phyloP scores from a whole-genome alignment of 768 basidiomycete species.

The Collybia mongolica region DNA sequence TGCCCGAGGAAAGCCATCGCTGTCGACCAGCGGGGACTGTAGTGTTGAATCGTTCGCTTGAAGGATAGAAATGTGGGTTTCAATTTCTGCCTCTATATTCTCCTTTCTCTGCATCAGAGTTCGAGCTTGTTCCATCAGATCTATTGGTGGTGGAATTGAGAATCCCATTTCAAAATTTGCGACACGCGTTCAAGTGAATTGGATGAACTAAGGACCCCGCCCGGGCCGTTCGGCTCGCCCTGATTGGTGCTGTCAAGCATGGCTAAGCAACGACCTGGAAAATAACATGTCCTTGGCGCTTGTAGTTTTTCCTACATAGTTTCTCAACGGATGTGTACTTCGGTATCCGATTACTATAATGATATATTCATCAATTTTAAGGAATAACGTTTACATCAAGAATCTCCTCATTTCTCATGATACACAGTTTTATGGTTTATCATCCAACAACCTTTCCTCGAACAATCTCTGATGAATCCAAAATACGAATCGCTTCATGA shows the following conservation, averaged over 20 bases:
- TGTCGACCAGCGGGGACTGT: conserved; percentile 75
- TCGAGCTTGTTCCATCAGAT: conserved; percentile 56
- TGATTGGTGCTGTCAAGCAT: no score
- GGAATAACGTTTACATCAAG: no score
- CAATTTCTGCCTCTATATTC: conserved; percentile 70
- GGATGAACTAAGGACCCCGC: neutral
- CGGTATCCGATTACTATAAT: neutral
- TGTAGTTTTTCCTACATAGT: no score
- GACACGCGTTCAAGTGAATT: neutral
- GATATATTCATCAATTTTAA: neutral
- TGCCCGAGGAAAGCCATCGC: conserved; percentile 85
- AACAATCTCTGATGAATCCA: conserved; percentile 47
- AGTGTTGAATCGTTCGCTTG: conserved; percentile 62
- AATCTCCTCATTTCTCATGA: no score
- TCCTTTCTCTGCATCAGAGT: conserved; percentile 69
- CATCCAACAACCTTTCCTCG: conserved; percentile 55
- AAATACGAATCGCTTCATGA: conserved; percentile 55
- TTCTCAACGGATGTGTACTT: neutral
- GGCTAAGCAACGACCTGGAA: no score
- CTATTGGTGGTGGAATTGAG: conserved; percentile 41
- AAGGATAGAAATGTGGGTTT: conserved; percentile 60
- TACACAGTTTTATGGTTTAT: no score
- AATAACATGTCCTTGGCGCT: no score
- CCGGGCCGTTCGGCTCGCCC: neutral
- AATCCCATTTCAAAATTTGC: conserved; percentile 36